These are phyloP conservation scores for Neopestalotiopsis rosae DNA, from an alignment of 2,329 filamentous ascomycete genomes.

Conservation along the genomic window DNA sequence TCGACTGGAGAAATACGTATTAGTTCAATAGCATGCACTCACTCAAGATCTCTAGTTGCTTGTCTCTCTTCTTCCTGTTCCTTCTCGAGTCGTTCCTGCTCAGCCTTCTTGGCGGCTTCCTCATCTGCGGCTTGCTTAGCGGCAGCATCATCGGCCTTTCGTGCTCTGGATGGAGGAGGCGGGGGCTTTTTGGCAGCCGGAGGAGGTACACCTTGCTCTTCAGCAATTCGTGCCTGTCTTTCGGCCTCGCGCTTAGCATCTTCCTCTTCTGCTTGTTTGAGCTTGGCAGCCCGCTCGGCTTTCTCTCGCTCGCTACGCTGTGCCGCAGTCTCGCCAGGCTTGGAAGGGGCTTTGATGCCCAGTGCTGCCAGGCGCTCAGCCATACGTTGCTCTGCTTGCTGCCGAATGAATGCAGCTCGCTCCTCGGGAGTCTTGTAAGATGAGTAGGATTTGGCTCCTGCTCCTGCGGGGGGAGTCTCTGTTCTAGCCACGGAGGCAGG, in stretches of 20 bases:
- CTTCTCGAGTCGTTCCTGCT: slow-evolving; percentile 69
- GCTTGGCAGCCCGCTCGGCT: slow-evolving; percentile 83
- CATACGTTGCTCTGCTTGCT: slow-evolving; percentile 96
- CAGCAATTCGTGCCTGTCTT: slow-evolving; percentile 80
- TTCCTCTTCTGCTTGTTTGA: slow-evolving; percentile 91
- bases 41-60: slow-evolving; percentile 81
- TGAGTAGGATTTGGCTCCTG: slow-evolving; percentile 72
- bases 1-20: slow-evolving; percentile 9
- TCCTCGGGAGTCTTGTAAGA: slow-evolving; percentile 92
- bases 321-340: slow-evolving; percentile 78
- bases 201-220: slow-evolving; percentile 72
- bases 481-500: slow-evolving; percentile 60
- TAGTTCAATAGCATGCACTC: slow-evolving; percentile 50
- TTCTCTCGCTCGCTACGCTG: slow-evolving; percentile 90
- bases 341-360: slow-evolving; percentile 83
- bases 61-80: slow-evolving; percentile 79
- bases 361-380: slow-evolving; percentile 93
- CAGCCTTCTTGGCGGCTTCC: slow-evolving; percentile 62
- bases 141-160: slow-evolving; percentile 55
- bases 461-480: slow-evolving; percentile 50
- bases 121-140: slow-evolving; percentile 51
- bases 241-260: slow-evolving; percentile 88
- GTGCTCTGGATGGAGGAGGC: slow-evolving; percentile 75
- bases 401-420: slow-evolving; percentile 92
- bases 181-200: slow-evolving; percentile 70